A percentile compares a stretch with the other conserved stretches of the same genome.
Evolutionary conservation across 2,329 filamentous ascomycete species (phyloP).

Genomic region (Nakataea oryzae): DNA sequence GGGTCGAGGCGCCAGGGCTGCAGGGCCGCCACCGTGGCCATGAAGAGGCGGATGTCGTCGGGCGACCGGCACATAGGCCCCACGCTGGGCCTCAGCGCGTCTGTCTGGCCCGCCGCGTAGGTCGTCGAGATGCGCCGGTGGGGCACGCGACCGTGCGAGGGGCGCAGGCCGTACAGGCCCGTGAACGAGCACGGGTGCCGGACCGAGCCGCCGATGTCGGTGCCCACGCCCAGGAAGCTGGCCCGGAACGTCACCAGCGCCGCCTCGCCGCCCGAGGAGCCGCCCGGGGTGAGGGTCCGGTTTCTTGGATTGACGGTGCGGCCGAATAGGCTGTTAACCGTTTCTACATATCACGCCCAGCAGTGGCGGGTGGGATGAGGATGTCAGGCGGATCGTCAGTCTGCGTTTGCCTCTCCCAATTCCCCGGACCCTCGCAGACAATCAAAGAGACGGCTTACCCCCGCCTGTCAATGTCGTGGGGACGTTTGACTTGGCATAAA

Average conservation of each 20-base stretch:
- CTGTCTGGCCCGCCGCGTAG: neutral
- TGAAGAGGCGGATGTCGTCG: conserved; percentile 35
- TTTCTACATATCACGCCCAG: conserved; percentile 58
- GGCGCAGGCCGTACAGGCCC: conserved; percentile 21
- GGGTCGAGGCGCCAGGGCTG: conserved; percentile 48
- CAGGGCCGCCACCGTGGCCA: conserved; percentile 35
- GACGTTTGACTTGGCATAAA: conserved; percentile 7
- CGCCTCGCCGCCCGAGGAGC: conserved; percentile 57
- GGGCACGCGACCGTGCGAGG: conserved; percentile 20
- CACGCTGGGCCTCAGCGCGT: neutral
- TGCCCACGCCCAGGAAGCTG: conserved; percentile 33
- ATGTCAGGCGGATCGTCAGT: neutral
- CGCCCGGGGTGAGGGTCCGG: conserved; percentile 48
- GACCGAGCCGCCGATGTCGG: conserved; percentile 23
- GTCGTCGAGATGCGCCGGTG: neutral
- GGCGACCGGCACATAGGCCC: neutral
- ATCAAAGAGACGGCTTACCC: neutral
- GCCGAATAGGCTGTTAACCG: conserved; percentile 53
- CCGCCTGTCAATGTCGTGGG: neutral
- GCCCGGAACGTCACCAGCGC: conserved; percentile 50
- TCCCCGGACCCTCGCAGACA: neutral
- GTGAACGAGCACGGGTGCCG: conserved; percentile 18
- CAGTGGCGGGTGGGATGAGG: conserved; percentile 14
- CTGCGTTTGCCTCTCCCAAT: neutral
- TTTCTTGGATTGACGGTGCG: conserved; percentile 53